Evolutionary conservation across 305 asterid genomes (phyloP), one percentile per base, ranked within the genome.

Genomic region (Rubia peregrina): DNA sequence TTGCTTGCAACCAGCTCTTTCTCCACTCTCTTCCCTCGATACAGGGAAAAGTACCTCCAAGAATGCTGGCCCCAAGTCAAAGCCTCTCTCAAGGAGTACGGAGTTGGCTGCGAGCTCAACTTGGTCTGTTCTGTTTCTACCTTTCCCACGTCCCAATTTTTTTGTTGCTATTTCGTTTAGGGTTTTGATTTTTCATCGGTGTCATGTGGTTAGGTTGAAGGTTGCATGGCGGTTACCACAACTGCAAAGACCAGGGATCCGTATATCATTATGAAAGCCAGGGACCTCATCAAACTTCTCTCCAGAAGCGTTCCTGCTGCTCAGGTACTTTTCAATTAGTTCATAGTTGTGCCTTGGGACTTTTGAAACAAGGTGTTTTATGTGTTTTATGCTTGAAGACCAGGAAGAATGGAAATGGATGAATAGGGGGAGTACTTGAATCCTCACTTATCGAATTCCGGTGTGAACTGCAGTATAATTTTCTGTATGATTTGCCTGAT

Each of bases 261-360:
- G 56, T 90, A 81, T 76, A 85, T 87, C 71, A 85, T 90, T 17
- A 67, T 90, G 0, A 90, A 90, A 87, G 93, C 95, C 75, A 84
- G 97, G 76, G 97, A 90, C 76, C 89, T 90, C 72, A 81, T 90
- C 62, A 90, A 87, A 77, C 95, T 90, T 68, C 75, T 90, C 71
- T 90, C 97, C 57, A 83, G 97, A 84, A 90, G 97, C 78, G 95
- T 90, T 77, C 95, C 95, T 74, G 93, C 91, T 69, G 88, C 91
- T 78, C 97, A 90, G 97, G 97, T 90, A 60, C 63, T 22, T 22
- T 60, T 57, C 2, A 7, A 16, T 51, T 43, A 16, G 11, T 48
- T 12, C 14, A 16, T 12, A 48, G 51, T 12, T 46, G 5, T 30
- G 33, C 33, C 33, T 46, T 46, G 4, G 14, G 14, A 2, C 13